Percentiles rank a stretch among this genome's conserved stretches.
These are phyloP conservation scores for Citrus reticulata DNA, from an alignment of 345 rosid species.

Conservation along the genomic window DNA sequence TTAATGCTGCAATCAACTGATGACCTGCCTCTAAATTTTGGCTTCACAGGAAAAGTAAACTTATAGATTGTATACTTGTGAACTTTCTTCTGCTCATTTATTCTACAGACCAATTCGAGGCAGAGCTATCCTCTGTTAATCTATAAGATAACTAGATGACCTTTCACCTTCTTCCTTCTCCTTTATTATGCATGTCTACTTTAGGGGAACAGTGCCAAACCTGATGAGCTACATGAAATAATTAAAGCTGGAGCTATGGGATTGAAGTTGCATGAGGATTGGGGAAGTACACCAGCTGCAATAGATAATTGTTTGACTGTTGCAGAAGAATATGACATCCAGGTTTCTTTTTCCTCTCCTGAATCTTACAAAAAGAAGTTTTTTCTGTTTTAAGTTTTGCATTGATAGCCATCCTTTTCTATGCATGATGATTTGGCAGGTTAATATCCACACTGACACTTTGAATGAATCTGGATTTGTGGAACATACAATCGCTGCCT, in stretches of 20 bases:
- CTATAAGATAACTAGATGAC: not conserved
- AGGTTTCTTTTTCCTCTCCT: constrained; percentile 35
- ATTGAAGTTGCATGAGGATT: constrained; percentile 93
- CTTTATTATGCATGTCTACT: constrained; percentile 2
- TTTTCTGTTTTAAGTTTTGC: not conserved
- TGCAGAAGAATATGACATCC: constrained; percentile 76
- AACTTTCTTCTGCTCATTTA: not conserved
- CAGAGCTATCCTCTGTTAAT: not conserved
- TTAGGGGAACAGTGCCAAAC: constrained; percentile 83
- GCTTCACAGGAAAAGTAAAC: constrained; percentile 94
- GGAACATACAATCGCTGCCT: constrained; percentile 86
- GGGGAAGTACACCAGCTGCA: constrained; percentile 98
- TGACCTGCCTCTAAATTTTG: constrained; percentile 87
- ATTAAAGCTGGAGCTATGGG: constrained; percentile 98
- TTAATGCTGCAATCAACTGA: constrained; percentile 97
- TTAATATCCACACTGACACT: constrained; percentile 94
- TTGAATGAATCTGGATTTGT: constrained; percentile 96
- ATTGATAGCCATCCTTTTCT: not conserved
- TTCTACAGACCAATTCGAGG: constrained; percentile 1
- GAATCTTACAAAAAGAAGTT: not conserved
- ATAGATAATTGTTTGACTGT: constrained; percentile 86
- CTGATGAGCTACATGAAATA: constrained; percentile 69
- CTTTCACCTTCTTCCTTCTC: not conserved
- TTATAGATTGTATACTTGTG: not conserved
- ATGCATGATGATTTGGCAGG: constrained; percentile 42